Base-by-base conservation (phyloP, 257 asterid genomes). In the Salvia rosmarinus region DNA sequence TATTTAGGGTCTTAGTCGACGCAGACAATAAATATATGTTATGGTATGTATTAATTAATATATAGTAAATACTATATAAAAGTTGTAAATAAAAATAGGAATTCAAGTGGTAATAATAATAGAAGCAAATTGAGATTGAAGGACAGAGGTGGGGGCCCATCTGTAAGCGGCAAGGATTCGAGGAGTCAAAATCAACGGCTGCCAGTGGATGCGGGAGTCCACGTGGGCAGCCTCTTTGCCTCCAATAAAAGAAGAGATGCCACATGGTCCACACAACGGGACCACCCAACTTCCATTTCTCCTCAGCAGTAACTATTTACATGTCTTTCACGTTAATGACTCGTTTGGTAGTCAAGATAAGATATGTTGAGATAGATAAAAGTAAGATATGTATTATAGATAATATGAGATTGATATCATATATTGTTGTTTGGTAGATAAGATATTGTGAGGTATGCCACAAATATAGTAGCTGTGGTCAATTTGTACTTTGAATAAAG, bases 131-230 rank as follows among this genome's bases (percentile, higher is more conserved):
- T 17, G 57, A 19, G 23, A 19, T 13, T 12, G 57, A 44, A n/a
- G 42, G 25, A 46, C 52, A 42, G 8, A n/a, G 40, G 32, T 4
- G 39, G 32, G 61, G 19, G 42, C 8, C 72, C 77, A 75, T 49
- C 44, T 64, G 64, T 21, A 40, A 49, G 40, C 17, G 59, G 69
- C 21, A 9, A 55, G 75, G 3, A 75, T 23, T 52, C 56, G 80
- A 65, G 68, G 43, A 30, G 77, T 79, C 78, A 30, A 51, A 55
- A 71, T 75, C 58, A 79, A 75, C 60, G 75, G 77, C 68, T 74
- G 6, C 4, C 9, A 46, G 47, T 40, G 64, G 55, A 44, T 6
- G 44, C 6, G 71, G 57, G 46, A 34, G 4, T 50, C 71, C 77
- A 72, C 57, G 77, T 72, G 77, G 71, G 25, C 77, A 32, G 11